phyloP scores from a whole-genome alignment of 805 yeast genomes.

The Lipomyces mesembrius region DNA sequence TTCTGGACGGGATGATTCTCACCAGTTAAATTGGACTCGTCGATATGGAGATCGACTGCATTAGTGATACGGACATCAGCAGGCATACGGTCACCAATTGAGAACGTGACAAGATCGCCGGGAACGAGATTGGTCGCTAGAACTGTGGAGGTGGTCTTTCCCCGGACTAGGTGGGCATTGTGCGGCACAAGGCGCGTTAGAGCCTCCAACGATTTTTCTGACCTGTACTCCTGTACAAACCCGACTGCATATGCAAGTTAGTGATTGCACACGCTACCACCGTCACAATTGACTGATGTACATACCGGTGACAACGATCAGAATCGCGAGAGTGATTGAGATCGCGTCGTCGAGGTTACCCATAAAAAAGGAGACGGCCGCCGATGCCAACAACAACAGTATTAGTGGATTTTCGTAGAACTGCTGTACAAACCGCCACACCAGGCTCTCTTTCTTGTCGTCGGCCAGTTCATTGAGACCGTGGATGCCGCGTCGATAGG shows the following conservation, averaged over 20 bases:
- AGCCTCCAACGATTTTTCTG: conserved; percentile 93
- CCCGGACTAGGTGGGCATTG: conserved; percentile 90
- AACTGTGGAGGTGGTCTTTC: conserved; percentile 63
- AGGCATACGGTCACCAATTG: conserved; percentile 94
- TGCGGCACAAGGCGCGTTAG: conserved; percentile 93
- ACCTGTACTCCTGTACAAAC: conserved; percentile 93
- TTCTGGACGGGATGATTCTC: conserved; percentile 89
- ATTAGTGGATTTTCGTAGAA: conserved; percentile 93
- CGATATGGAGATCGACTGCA: conserved; percentile 80
- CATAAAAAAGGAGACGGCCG: conserved; percentile 82
- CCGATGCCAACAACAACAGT: conserved; percentile 85
- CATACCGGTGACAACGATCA: conserved; percentile 78
- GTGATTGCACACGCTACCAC: background rate
- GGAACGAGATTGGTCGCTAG: conserved; percentile 90
- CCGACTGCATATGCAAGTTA: conserved; percentile 60
- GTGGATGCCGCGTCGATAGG: conserved; percentile 69
- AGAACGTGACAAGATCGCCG: conserved; percentile 88
- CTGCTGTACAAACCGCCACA: conserved; percentile 73
- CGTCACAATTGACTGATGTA: conserved; percentile 2
- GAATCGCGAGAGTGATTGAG: conserved; percentile 88
- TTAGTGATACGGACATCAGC: conserved; percentile 87
- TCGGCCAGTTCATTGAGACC: conserved; percentile 79
- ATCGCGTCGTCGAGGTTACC: conserved; percentile 96
- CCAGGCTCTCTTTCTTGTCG: conserved; percentile 70
- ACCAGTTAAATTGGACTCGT: conserved; percentile 94